Conservation (phyloP, 2,329 filamentous ascomycete genomes). For the Alternaria conjuncta region DNA sequence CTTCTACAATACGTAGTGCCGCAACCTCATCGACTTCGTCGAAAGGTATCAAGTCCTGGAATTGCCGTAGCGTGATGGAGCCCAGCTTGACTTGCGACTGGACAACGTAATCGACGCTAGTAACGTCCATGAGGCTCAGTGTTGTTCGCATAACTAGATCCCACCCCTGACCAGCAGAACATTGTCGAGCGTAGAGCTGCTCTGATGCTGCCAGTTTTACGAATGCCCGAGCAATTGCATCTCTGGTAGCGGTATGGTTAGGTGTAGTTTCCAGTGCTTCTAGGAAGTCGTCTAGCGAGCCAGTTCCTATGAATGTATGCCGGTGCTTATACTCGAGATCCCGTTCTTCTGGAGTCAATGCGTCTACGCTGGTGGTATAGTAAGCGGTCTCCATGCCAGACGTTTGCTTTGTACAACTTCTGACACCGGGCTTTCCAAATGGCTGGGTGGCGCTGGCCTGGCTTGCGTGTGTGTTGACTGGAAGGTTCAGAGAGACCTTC, state of each 20-base stretch:
- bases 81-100: slow-evolving; percentile 33
- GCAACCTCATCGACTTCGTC: slow-evolving; percentile 11
- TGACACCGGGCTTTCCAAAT: neutral
- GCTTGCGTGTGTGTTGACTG: slow-evolving; percentile 5
- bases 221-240: slow-evolving; percentile 27
- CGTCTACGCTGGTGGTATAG: neutral
- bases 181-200: slow-evolving; percentile 31
- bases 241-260: slow-evolving; percentile 13
- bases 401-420: neutral
- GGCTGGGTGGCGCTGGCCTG: neutral
- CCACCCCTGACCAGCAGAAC: slow-evolving; percentile 28
- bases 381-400: neutral
- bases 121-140: slow-evolving; percentile 14
- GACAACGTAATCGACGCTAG: slow-evolving; percentile 24
- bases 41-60: slow-evolving; percentile 30
- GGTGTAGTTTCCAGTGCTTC: slow-evolving; percentile 23
- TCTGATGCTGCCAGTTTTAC: slow-evolving; percentile 26
- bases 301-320: slow-evolving; percentile 41
- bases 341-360: slow-evolving; percentile 14
- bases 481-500: slow-evolving; percentile 20
- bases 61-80: slow-evolving; percentile 28
- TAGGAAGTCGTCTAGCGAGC: slow-evolving; percentile 35
- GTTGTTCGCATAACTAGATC: slow-evolving; percentile 28
- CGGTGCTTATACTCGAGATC: slow-evolving; percentile 40
- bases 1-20: slow-evolving; percentile 24